A percentile compares a stretch with the other conserved stretches of the same genome.
These are phyloP conservation scores for Trapa bicornis DNA, from an alignment of 345 rosid genomes.

Conservation along the genomic window DNA sequence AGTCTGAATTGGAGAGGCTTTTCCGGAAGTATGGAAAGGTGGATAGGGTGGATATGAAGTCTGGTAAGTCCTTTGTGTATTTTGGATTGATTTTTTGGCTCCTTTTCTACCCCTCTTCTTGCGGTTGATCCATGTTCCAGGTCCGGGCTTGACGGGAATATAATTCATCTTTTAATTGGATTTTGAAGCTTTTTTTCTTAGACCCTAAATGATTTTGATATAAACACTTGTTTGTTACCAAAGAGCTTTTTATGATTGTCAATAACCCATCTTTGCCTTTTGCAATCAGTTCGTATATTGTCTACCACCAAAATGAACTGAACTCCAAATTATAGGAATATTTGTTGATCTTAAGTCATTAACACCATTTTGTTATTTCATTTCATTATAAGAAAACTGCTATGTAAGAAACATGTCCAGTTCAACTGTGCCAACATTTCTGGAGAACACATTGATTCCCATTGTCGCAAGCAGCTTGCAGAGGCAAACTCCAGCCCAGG, in stretches of 20 bases:
- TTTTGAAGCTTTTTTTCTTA: neutral
- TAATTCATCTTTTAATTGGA: neutral
- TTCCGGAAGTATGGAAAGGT: constrained; percentile 78
- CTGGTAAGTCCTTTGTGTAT: constrained; percentile 39
- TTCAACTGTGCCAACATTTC: neutral
- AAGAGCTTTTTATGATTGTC: neutral
- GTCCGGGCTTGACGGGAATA: neutral
- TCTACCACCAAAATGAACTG: neutral
- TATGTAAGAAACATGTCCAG: neutral
- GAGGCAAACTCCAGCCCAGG: neutral
- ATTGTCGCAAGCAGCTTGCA: neutral
- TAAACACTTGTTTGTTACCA: neutral
- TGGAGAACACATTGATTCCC: neutral
- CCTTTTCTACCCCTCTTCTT: neutral
- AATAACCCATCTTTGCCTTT: neutral
- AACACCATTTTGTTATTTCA: neutral
- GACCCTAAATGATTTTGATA: neutral
- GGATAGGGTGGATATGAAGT: constrained; percentile 87
- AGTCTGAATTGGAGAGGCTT: constrained; percentile 72
- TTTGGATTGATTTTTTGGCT: too few relatives aligned
- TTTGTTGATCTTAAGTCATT: too few relatives aligned
- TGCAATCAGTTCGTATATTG: neutral
- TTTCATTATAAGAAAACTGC: neutral
- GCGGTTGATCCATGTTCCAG: constrained; percentile 7
- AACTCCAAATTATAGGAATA: neutral